Evolutionary conservation across 1,139 yeast genomes (phyloP).

Genomic region (Meyerozyma guilliermondii): DNA sequence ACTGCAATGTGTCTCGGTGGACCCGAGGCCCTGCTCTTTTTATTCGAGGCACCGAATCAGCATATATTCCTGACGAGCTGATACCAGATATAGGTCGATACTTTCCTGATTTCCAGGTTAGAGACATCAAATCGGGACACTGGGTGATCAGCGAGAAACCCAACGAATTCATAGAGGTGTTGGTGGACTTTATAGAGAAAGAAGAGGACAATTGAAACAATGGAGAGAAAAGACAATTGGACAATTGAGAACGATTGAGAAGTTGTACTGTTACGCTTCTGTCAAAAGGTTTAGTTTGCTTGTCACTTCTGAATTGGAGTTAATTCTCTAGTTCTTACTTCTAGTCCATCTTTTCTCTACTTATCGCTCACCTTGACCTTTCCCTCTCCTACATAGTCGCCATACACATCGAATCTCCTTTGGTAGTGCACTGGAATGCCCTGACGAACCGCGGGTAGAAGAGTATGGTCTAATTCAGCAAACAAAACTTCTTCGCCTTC

Average conservation of each 20-base stretch:
- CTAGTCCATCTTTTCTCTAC: no score
- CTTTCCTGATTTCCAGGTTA: slow-evolving; percentile 73
- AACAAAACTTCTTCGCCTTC: slow-evolving; percentile 77
- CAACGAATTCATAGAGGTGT: slow-evolving; percentile 52
- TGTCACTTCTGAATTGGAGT: no score
- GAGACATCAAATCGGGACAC: slow-evolving; percentile 82
- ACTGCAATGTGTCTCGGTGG: slow-evolving; percentile 50
- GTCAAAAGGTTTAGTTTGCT: no score
- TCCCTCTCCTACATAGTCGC: slow-evolving; percentile 47
- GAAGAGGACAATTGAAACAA: slow-evolving; percentile 48
- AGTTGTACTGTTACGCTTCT: no score
- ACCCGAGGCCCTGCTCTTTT: slow-evolving; percentile 66
- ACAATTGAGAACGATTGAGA: no score
- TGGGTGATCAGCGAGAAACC: slow-evolving; percentile 88
- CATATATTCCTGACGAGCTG: slow-evolving; percentile 82
- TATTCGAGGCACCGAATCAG: slow-evolving; percentile 72
- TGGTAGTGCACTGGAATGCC: slow-evolving; percentile 77
- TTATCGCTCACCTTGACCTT: slow-evolving; percentile 1
- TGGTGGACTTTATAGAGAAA: slow-evolving; percentile 54
- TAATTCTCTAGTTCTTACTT: no score
- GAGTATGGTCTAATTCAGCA: slow-evolving; percentile 70
- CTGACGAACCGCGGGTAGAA: slow-evolving; percentile 55
- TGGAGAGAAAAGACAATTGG: neutral
- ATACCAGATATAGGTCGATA: slow-evolving; percentile 69
- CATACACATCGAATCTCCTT: slow-evolving; percentile 81